These are phyloP conservation scores for Umbellularia californica DNA, from an alignment of 164 flowering plant genomes.

Conservation along the genomic window DNA sequence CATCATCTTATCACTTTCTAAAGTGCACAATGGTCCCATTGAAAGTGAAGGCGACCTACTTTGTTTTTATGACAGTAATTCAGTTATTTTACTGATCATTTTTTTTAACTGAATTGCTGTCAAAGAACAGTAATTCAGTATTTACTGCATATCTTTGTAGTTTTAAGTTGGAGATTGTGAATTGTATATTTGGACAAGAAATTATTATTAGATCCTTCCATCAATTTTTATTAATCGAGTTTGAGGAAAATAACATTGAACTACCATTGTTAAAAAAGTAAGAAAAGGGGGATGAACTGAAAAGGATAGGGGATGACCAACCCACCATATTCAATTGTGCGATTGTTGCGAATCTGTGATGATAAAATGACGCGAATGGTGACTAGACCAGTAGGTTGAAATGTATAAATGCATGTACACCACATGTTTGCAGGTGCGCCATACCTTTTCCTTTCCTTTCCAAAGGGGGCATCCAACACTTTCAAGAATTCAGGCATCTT, in stretches of 20 bases:
- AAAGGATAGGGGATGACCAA: neutral
- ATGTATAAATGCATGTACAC: slow-evolving; percentile 24
- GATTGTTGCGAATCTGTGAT: neutral
- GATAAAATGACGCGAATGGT: neutral
- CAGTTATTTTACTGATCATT: too few relatives aligned
- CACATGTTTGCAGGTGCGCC: slow-evolving; percentile 47
- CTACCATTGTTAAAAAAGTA: neutral
- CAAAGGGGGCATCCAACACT: slow-evolving; percentile 21
- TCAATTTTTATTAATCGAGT: too few relatives aligned
- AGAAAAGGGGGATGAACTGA: too few relatives aligned
- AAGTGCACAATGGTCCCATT: too few relatives aligned
- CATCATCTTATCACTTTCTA: too few relatives aligned
- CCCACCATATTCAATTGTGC: neutral
- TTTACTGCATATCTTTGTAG: too few relatives aligned
- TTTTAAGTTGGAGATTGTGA: too few relatives aligned
- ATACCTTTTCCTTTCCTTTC: slow-evolving; percentile 36
- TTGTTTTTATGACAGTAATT: too few relatives aligned
- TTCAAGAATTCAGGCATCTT: slow-evolving; percentile 44
- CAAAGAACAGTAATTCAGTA: too few relatives aligned
- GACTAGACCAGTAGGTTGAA: slow-evolving; percentile 24
- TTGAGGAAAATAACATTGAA: neutral
- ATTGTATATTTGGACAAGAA: neutral
- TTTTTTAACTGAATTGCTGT: too few relatives aligned
- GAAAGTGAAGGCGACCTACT: too few relatives aligned
- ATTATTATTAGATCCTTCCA: too few relatives aligned